phyloP scores from a whole-genome alignment of 2,329 filamentous ascomycete species.

The Chalaropsis thielavioides region DNA sequence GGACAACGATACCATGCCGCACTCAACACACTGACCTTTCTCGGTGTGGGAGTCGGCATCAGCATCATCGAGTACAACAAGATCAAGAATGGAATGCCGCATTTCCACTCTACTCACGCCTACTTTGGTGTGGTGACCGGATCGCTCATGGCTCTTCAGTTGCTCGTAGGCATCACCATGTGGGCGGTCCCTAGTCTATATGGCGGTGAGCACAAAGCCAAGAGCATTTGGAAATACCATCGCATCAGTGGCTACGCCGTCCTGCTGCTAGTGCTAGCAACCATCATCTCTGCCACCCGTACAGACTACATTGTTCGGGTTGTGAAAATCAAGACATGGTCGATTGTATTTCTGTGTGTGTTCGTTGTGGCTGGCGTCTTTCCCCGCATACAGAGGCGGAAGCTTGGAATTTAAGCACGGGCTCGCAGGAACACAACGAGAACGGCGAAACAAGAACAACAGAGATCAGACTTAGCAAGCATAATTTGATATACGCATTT shows the following conservation, averaged over 20 bases:
- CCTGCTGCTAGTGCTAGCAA: conserved; percentile 55
- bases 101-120: conserved; percentile 71
- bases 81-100: conserved; percentile 45
- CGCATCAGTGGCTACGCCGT: conserved; percentile 61
- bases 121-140: conserved; percentile 69
- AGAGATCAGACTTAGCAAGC: too few relatives aligned
- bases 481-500: too few relatives aligned
- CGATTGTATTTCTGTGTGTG: conserved; percentile 48
- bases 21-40: conserved; percentile 52
- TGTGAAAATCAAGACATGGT: conserved; percentile 63
- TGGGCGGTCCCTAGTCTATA: conserved; percentile 63
- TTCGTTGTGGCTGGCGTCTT: conserved; percentile 58
- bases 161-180: conserved; percentile 66
- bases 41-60: conserved; percentile 49
- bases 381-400: conserved; percentile 67
- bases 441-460: neutral
- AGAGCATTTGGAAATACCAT: conserved; percentile 82
- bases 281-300: conserved; percentile 58
- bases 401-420: conserved; percentile 43
- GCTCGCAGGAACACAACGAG: neutral
- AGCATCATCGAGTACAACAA: conserved; percentile 77
- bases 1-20: conserved; percentile 50
- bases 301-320: conserved; percentile 59
- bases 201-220: conserved; percentile 65
- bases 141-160: conserved; percentile 55